These are phyloP conservation scores for Talaromyces rugulosus DNA, from an alignment of 2,329 filamentous ascomycete genomes.

Conservation along the genomic window DNA sequence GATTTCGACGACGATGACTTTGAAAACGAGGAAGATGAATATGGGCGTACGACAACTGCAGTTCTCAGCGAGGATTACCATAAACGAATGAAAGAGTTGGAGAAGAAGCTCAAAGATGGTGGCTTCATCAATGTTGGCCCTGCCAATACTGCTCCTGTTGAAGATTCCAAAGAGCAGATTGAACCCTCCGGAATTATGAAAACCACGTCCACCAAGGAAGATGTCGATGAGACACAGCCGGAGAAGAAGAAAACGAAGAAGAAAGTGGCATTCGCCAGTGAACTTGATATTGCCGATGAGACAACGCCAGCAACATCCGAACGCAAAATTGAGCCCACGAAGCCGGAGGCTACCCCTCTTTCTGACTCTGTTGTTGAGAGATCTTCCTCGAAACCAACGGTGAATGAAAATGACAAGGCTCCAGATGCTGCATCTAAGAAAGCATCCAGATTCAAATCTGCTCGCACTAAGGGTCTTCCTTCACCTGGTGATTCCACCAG, in stretches of 20 bases:
- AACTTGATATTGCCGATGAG: constrained; percentile 64
- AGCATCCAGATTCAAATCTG: constrained; percentile 42
- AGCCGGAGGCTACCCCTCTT: constrained; percentile 30
- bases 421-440: constrained; percentile 31
- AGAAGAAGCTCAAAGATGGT: constrained; percentile 64
- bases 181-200: constrained; percentile 22
- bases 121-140: constrained; percentile 57
- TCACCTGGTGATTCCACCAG: constrained; percentile 11
- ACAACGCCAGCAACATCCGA: constrained; percentile 10
- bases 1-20: constrained; percentile 52
- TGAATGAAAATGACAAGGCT: constrained; percentile 14
- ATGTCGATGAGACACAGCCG: constrained; percentile 11
- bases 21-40: constrained; percentile 66
- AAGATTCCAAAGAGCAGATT: constrained; percentile 2
- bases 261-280: constrained; percentile 74
- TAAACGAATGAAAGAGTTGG: constrained; percentile 77
- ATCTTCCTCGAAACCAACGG: constrained; percentile 9
- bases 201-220: constrained; percentile 17
- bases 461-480: constrained; percentile 21
- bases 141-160: constrained; percentile 27
- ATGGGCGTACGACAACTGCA: constrained; percentile 66
- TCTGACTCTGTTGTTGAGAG: constrained; percentile 45
- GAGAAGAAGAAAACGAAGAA: constrained; percentile 43
- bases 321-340: constrained; percentile 23
- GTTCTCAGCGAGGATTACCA: constrained; percentile 71